A percentile compares a stretch with the other conserved stretches of the same genome.
These are phyloP conservation scores for Posidonia australis DNA, from an alignment of 106 monocot species.

Conservation along the genomic window DNA sequence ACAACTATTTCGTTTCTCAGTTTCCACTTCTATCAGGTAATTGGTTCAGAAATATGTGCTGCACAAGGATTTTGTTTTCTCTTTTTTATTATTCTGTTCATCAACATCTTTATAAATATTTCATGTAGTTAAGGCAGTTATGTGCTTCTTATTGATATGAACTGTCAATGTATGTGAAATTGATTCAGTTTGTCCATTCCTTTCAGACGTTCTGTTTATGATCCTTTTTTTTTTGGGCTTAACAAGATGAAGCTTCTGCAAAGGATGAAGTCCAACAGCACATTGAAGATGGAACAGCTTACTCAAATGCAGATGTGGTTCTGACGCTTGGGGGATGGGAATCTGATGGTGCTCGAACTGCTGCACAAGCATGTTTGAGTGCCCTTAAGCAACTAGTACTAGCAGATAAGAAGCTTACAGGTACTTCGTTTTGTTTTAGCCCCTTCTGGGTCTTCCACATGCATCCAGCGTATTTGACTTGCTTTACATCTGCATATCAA, in stretches of 20 bases:
- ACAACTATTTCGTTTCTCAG: no score
- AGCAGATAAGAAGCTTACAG: constrained; percentile 70
- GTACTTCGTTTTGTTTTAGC: constrained; percentile 16
- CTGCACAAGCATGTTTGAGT: constrained; percentile 65
- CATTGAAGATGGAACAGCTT: constrained; percentile 46
- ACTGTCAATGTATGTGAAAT: no score
- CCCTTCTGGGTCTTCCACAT: background rate
- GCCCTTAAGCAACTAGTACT: constrained; percentile 64
- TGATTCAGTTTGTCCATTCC: background rate
- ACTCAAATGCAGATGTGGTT: constrained; percentile 74
- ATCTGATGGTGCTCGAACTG: constrained; percentile 28
- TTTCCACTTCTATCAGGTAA: no score
- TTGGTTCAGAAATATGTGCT: no score
- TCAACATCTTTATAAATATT: no score
- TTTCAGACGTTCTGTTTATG: background rate
- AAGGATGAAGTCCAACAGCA: constrained; percentile 60
- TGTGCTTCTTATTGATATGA: no score
- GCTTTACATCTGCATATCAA: background rate
- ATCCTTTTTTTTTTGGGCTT: background rate
- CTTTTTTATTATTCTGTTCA: no score
- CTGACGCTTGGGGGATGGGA: constrained; percentile 80
- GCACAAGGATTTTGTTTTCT: no score
- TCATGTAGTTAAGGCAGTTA: no score
- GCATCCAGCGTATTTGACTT: background rate
- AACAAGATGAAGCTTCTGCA: constrained; percentile 69